Evolutionary conservation across 2,329 filamentous ascomycete species (phyloP).

Genomic region (Curvularia spicifera): DNA sequence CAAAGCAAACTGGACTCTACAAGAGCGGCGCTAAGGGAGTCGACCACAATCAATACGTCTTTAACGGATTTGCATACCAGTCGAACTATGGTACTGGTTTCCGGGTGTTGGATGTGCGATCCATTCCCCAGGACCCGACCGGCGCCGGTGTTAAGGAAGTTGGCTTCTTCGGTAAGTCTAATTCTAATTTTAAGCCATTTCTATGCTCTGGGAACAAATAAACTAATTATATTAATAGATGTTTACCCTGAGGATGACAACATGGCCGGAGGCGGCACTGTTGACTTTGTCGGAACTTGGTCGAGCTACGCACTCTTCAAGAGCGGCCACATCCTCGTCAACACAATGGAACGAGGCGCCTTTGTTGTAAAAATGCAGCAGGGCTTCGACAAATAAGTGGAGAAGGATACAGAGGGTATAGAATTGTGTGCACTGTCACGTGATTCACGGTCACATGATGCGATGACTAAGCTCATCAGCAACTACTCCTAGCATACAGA

Average conservation of each 20-base stretch:
- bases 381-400: slow-evolving; percentile 12
- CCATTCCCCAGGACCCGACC: slow-evolving; percentile 51
- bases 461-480: no score
- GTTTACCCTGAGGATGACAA: slow-evolving; percentile 54
- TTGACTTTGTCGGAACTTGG: slow-evolving; percentile 55
- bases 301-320: slow-evolving; percentile 51
- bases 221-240: slow-evolving; percentile 31
- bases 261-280: slow-evolving; percentile 45
- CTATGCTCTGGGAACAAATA: neutral
- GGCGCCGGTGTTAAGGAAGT: slow-evolving; percentile 52
- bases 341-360: slow-evolving; percentile 51
- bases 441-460: no score
- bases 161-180: slow-evolving; percentile 46
- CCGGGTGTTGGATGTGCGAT: slow-evolving; percentile 52
- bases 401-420: neutral
- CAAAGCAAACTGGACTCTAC: slow-evolving; percentile 54
- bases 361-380: slow-evolving; percentile 47
- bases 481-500: no score
- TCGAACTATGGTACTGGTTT: slow-evolving; percentile 54
- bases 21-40: slow-evolving; percentile 49
- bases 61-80: slow-evolving; percentile 52
- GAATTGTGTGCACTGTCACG: no score
- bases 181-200: no score
- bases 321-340: slow-evolving; percentile 50
- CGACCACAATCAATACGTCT: slow-evolving; percentile 58